Base-by-base conservation (phyloP, 108 stramenopile genomes). In the Cyclotella sp. region DNA sequence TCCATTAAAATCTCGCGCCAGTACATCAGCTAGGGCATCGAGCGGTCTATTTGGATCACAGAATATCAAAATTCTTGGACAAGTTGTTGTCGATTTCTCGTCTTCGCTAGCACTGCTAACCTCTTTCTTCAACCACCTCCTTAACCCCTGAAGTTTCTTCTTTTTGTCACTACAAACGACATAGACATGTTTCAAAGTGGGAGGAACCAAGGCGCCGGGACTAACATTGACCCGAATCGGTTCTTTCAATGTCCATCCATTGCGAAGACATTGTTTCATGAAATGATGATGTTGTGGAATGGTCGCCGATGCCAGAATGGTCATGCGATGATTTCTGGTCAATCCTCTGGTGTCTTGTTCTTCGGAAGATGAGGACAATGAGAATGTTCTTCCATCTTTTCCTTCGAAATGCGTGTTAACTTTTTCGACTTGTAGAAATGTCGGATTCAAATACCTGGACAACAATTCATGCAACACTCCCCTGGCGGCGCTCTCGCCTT, bases 281-380 rank as follows among this genome's bases (percentile, higher is more conserved):
- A 97, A 97, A 72, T 97, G 92, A 53, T 92, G 85, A 75, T 93
- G 96, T 79, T 97, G 96, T 5, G 96, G 96, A 59, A 98, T 96
- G 19, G 97, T 97, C 10, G 97, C 97, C 57, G 97, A 96, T n/a
- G 90, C 92, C 65, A 98, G 96, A 22, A 98, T 88, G 0, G 96
- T 97, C 69, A 95, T 96, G 46, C 97, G 90, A 44, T 84, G 65
- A 16, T 83, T 68, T 27, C 74, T 66, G 6, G 72, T 60, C 21
- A 54, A 14, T 9, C 9, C 49, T 22, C 34, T 29, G 43, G n/a
- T 45, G 45, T 22, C 71, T 44, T 44, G 45, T 24, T 42, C 21
- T 26, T 53, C 16, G 15, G 47, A 75, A 3, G 53, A 3, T 0
- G 34, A 15, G 26, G 67, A 65, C 72, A 52, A 29, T 21, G 44